phyloP scores from a whole-genome alignment of 768 basidiomycete species.

The Austroboletus eburneus region DNA sequence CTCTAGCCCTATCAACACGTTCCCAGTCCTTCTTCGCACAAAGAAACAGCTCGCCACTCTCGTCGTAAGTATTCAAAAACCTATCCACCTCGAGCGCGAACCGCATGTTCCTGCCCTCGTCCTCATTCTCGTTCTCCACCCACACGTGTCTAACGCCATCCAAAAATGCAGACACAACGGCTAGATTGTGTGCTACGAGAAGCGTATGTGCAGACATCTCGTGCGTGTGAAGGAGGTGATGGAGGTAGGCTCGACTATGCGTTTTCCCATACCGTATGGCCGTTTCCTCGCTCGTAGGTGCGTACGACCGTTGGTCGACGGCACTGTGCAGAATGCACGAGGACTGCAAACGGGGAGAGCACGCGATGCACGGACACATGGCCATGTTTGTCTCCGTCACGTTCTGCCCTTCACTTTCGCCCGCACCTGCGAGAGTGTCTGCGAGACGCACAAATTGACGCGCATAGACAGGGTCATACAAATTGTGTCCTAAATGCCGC shows the following conservation, averaged over 20 bases:
- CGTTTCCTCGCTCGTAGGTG: neutral
- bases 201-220: slow-evolving; percentile 85
- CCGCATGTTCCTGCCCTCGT: neutral
- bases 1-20: slow-evolving; percentile 64
- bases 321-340: slow-evolving; percentile 42
- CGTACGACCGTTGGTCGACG: slow-evolving; percentile 33
- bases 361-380: slow-evolving; percentile 53
- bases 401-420: neutral
- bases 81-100: slow-evolving; percentile 46
- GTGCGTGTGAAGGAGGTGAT: slow-evolving; percentile 84
- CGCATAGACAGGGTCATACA: slow-evolving; percentile 57
- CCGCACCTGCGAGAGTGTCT: slow-evolving; percentile 27
- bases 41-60: slow-evolving; percentile 39
- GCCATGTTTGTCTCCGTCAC: neutral
- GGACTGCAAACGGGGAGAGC: slow-evolving; percentile 42
- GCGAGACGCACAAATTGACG: slow-evolving; percentile 59
- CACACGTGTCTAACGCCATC: slow-evolving; percentile 46
- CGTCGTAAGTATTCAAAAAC: slow-evolving; percentile 54
- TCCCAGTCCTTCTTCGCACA: slow-evolving; percentile 56
- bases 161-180: slow-evolving; percentile 64
- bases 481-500: slow-evolving; percentile 59
- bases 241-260: slow-evolving; percentile 61
- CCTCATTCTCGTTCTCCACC: neutral
- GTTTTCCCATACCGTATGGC: slow-evolving; percentile 26
- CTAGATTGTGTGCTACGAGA: slow-evolving; percentile 71